Evolutionary conservation across 495 filamentous ascomycete genomes (phyloP).

Genomic region (Immersiella caudata): DNA sequence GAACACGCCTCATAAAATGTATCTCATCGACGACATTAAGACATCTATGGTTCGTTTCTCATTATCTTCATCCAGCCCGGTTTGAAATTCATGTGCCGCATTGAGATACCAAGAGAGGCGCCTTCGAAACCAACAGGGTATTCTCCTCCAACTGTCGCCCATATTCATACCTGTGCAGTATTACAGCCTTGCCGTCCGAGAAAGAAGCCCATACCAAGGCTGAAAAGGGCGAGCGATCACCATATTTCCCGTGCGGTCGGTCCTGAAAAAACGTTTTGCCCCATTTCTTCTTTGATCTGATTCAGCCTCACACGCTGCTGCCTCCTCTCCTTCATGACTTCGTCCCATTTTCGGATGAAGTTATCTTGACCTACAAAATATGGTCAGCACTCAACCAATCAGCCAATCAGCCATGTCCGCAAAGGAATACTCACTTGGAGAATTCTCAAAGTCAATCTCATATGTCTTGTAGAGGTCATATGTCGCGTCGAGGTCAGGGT

Average conservation of each 20-base stretch:
- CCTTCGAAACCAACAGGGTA: background rate
- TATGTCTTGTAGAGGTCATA: conserved; percentile 43
- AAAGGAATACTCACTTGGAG: conserved; percentile 32
- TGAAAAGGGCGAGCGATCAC: background rate
- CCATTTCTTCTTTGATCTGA: conserved; percentile 40
- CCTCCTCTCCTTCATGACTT: conserved; percentile 38
- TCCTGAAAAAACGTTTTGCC: conserved; percentile 34
- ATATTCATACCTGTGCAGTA: background rate
- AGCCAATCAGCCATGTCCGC: background rate
- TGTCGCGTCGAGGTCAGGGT: conserved; percentile 32
- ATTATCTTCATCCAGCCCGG: background rate
- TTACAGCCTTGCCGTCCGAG: background rate
- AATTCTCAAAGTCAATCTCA: conserved; percentile 45
- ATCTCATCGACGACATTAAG: background rate
- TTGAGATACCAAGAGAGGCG: background rate
- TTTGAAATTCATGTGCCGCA: background rate
- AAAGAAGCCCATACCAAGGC: background rate
- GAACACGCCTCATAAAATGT: too few species aligned
- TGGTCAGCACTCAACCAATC: background rate
- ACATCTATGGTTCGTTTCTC: background rate
- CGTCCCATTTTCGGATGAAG: conserved; percentile 40
- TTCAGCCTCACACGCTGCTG: conserved; percentile 30
- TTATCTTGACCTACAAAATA: conserved; percentile 31
- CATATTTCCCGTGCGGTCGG: conserved; percentile 33
- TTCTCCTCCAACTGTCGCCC: background rate